A percentile compares a stretch with the other conserved stretches of the same genome.
Conservation (phyloP, 1,139 yeast species). For the Pichia sp. region DNA sequence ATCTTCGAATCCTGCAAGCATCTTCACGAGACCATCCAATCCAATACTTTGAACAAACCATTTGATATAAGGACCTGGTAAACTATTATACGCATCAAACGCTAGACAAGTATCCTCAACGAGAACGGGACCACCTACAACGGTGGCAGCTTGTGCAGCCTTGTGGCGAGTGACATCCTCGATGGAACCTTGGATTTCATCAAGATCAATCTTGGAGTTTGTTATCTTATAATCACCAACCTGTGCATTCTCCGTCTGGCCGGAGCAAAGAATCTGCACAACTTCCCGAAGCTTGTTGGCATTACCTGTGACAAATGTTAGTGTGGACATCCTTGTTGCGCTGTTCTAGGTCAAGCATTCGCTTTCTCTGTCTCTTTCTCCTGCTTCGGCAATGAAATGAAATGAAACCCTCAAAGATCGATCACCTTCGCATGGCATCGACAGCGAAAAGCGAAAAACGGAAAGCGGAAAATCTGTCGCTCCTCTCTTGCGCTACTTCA, state of each 20-base stretch:
- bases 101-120: conserved; percentile 95
- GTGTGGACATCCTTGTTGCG: no score
- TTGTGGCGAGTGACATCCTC: conserved; percentile 78
- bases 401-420: no score
- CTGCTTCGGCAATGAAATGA: no score
- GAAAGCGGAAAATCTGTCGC: no score
- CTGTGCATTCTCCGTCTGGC: conserved; percentile 22
- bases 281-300: conserved; percentile 84
- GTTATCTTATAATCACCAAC: conserved; percentile 51
- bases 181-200: conserved; percentile 85
- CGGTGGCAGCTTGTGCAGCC: conserved; percentile 66
- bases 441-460: no score
- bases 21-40: conserved; percentile 61
- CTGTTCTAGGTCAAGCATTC: no score
- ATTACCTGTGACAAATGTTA: conserved; percentile 73
- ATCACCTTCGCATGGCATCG: no score
- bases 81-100: conserved; percentile 65
- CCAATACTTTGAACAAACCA: conserved; percentile 82
- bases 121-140: conserved; percentile 66
- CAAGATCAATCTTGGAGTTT: conserved; percentile 67
- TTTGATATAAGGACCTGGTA: conserved; percentile 90
- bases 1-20: conserved; percentile 75
- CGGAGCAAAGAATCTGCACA: conserved; percentile 51
- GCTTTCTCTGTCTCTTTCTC: no score
- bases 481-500: no score